Evolutionary conservation across 306 rosid genomes (phyloP).

Genomic region (Casuarina cunninghamiana): DNA sequence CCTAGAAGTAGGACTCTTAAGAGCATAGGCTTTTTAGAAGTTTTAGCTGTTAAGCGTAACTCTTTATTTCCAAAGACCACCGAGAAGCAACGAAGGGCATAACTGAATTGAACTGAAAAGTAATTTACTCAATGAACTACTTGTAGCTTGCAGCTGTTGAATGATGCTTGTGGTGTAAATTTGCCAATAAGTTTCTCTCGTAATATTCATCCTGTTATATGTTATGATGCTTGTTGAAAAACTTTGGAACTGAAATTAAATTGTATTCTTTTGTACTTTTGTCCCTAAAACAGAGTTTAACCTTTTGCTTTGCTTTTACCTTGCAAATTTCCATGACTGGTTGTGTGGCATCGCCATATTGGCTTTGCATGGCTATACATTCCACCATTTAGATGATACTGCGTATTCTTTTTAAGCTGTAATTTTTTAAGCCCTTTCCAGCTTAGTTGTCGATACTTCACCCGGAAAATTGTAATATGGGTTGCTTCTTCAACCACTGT

Average conservation of each 20-base stretch:
- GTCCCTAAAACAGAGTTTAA: neutral
- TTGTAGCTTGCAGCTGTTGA: neutral
- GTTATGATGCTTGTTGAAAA: neutral
- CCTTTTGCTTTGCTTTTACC: neutral
- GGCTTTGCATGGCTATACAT: neutral
- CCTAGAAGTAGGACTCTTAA: neutral
- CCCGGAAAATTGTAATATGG: neutral
- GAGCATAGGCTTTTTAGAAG: neutral
- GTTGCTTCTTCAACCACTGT: neutral
- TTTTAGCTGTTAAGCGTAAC: neutral
- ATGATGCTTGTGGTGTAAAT: neutral
- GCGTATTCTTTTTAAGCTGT: neutral
- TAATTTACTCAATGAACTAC: too few relatives aligned
- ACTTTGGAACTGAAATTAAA: neutral
- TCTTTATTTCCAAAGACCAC: neutral
- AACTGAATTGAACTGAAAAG: too few relatives aligned
- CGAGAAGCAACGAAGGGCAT: neutral
- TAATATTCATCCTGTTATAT: neutral
- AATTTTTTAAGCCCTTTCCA: conserved; percentile 1
- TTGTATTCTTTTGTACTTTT: neutral
- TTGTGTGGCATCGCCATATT: neutral
- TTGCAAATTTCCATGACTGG: neutral
- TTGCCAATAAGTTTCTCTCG: neutral
- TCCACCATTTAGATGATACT: neutral
- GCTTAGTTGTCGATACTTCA: neutral